phyloP scores from a whole-genome alignment of 371 early-diverging fungal genomes.

The Rhizopus stolonifer region DNA sequence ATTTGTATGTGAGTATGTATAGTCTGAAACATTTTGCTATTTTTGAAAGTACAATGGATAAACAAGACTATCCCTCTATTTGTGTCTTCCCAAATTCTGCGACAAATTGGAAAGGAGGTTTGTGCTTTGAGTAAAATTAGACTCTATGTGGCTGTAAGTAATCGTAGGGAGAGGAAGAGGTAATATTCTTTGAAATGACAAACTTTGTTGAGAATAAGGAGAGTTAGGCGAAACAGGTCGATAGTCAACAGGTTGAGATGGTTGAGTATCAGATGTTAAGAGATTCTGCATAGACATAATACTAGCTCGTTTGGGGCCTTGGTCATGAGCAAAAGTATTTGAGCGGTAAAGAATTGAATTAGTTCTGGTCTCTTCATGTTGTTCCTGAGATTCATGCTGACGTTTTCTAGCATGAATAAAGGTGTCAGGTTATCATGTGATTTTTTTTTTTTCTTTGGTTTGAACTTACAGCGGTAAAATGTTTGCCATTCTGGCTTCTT shows the following conservation, averaged over 20 bases:
- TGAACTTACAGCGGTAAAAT: background rate
- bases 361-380: background rate
- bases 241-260: background rate
- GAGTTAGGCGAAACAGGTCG: background rate
- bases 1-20: too few relatives aligned
- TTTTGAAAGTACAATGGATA: too few relatives aligned
- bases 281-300: conserved; percentile 25
- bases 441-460: background rate
- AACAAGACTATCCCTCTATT: too few relatives aligned
- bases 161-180: background rate
- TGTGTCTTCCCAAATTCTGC: too few relatives aligned
- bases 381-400: conserved; percentile 4
- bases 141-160: background rate
- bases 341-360: too few relatives aligned
- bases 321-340: too few relatives aligned
- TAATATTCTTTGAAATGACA: background rate
- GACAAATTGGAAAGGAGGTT: background rate
- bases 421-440: background rate
- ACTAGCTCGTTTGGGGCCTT: background rate
- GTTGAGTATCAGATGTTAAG: conserved; percentile 2
- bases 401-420: conserved; percentile 12
- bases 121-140: background rate
- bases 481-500: conserved; percentile 15
- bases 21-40: too few relatives aligned
- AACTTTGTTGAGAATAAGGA: background rate